phyloP scores from a whole-genome alignment of 352 stramenopile species.

The Phytophthora hibernalis region DNA sequence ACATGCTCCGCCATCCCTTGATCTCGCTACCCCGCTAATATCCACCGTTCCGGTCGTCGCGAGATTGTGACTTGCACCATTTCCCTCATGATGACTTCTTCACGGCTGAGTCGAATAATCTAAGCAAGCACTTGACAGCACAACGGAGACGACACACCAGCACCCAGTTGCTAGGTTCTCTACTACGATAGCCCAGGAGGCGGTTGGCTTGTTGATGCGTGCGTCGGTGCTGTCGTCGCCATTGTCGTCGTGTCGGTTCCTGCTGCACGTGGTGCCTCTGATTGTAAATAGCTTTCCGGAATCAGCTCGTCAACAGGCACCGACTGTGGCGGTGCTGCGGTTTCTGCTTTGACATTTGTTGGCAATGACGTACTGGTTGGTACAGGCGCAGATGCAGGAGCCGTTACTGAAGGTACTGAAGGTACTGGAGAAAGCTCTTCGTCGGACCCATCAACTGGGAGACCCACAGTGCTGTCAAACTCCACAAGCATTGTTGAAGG shows the following conservation, averaged over 20 bases:
- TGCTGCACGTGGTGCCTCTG: constrained; percentile 11
- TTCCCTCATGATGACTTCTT: constrained; percentile 22
- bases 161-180: constrained; percentile 28
- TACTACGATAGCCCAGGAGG: constrained; percentile 31
- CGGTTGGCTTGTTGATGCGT: constrained; percentile 14
- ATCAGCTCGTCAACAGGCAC: constrained; percentile 39
- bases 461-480: constrained; percentile 37
- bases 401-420: constrained; percentile 17
- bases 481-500: constrained; percentile 28
- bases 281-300: constrained; percentile 46
- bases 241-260: constrained; percentile 23
- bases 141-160: constrained; percentile 20
- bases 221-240: constrained; percentile 22
- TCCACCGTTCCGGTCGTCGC: constrained; percentile 17
- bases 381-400: constrained; percentile 5
- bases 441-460: constrained; percentile 35
- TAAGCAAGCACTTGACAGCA: constrained; percentile 38
- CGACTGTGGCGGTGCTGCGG: constrained; percentile 1
- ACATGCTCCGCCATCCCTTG: constrained; percentile 28
- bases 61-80: constrained; percentile 23
- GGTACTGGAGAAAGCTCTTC: constrained; percentile 17
- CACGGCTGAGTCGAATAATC: constrained; percentile 31
- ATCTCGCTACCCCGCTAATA: constrained; percentile 28
- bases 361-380: constrained; percentile 14
- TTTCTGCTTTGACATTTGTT: constrained; percentile 19